Evolutionary conservation across 2,329 filamentous ascomycete genomes (phyloP).

Genomic region (Aspergillus sp.): DNA sequence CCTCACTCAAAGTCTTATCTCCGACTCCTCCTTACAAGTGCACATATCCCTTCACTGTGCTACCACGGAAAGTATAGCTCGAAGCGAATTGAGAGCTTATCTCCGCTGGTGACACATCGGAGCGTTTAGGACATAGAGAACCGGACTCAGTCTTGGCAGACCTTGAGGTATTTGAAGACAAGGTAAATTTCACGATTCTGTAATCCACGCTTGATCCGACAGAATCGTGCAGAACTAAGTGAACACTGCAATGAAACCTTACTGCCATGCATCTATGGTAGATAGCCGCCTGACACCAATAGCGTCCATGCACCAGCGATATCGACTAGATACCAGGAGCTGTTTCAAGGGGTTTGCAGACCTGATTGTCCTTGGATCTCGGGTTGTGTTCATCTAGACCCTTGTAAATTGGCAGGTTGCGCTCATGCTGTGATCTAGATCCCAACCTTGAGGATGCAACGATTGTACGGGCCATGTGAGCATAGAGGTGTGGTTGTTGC

Average conservation of each 20-base stretch:
- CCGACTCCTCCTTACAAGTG: not conserved
- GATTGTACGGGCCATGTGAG: not conserved
- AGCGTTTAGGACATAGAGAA: not conserved
- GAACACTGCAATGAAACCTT: conserved; percentile 4
- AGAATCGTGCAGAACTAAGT: not conserved
- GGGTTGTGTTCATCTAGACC: not conserved
- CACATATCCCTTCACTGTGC: conserved; percentile 6
- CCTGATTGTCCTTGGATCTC: not conserved
- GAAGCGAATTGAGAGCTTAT: not conserved
- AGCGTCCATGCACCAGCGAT: not conserved
- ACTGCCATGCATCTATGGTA: not conserved
- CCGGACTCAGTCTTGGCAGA: not conserved
- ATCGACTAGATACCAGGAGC: not conserved
- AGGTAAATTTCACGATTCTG: not conserved
- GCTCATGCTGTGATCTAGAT: conserved; percentile 4
- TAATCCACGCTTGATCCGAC: not conserved
- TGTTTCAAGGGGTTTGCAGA: not conserved
- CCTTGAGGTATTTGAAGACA: not conserved
- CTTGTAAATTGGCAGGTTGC: not conserved
- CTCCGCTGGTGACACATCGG: not conserved
- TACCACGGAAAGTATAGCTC: not conserved
- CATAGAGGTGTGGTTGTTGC: not conserved
- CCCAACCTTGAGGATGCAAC: not conserved
- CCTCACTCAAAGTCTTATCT: not conserved
- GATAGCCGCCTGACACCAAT: not conserved